phyloP scores from a whole-genome alignment of 2,329 filamentous ascomycete species.

The Cryphonectria parasitica region DNA sequence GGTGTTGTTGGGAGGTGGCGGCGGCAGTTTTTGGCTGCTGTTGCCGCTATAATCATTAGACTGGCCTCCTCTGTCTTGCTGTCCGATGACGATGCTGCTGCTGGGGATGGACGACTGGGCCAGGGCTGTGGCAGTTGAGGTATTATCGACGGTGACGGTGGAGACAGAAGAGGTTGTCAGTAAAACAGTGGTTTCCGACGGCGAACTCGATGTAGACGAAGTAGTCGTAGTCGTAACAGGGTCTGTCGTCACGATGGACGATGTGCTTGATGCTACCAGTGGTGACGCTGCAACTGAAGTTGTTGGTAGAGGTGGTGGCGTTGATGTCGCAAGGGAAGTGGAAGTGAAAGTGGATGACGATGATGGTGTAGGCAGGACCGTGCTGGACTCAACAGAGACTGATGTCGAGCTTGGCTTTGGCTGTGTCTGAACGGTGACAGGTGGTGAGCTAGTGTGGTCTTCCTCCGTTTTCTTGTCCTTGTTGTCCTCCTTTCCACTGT shows the following conservation, averaged over 20 bases:
- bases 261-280: background rate
- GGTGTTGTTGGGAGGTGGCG: conserved; percentile 4
- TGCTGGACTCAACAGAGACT: background rate
- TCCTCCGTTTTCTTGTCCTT: background rate
- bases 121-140: background rate
- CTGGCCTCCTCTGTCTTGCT: conserved; percentile 5
- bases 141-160: background rate
- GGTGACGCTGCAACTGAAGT: background rate
- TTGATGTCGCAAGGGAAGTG: background rate
- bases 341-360: background rate
- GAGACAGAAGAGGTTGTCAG: conserved; percentile 11
- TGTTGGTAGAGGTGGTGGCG: background rate
- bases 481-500: background rate
- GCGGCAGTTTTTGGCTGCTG: background rate
- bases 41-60: background rate
- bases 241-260: background rate
- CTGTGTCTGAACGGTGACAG: background rate
- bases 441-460: background rate
- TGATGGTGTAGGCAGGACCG: background rate
- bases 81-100: conserved; percentile 1
- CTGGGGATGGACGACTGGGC: background rate
- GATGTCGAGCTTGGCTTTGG: background rate
- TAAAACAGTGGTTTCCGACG: background rate
- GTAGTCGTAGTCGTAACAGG: background rate
- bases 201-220: background rate